These are phyloP conservation scores for Parastagonospora nodorum DNA, from an alignment of 2,329 filamentous ascomycete genomes.

Conservation along the genomic window DNA sequence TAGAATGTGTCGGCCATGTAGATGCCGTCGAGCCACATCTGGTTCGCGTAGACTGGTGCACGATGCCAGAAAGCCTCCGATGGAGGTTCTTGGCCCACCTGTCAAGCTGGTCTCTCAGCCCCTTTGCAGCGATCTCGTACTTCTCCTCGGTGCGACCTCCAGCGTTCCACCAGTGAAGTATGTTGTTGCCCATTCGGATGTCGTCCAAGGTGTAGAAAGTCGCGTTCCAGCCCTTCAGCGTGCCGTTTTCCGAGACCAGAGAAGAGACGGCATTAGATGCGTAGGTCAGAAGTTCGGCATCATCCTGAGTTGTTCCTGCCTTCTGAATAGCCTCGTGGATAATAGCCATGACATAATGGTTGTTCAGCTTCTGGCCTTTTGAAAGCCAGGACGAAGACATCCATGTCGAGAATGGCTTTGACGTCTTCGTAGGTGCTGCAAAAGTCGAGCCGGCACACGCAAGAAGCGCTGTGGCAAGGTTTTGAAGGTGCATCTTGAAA, in stretches of 20 bases:
- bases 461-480: conserved; percentile 28
- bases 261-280: conserved; percentile 55
- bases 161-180: conserved; percentile 57
- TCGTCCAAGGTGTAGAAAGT: conserved; percentile 56
- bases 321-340: conserved; percentile 56
- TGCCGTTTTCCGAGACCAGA: conserved; percentile 55
- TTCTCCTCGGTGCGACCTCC: conserved; percentile 49
- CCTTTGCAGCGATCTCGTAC: conserved; percentile 56
- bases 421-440: conserved; percentile 25
- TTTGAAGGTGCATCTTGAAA: conserved; percentile 31
- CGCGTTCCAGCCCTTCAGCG: conserved; percentile 54
- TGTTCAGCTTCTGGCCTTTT: conserved; percentile 47
- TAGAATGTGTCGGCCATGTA: conserved; percentile 50
- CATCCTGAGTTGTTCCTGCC: conserved; percentile 50
- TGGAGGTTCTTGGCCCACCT: conserved; percentile 55
- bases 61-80: conserved; percentile 63
- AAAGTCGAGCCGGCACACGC: conserved; percentile 23
- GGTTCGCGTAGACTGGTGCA: conserved; percentile 53
- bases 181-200: conserved; percentile 59
- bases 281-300: conserved; percentile 52
- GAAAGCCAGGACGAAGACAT: conserved; percentile 57
- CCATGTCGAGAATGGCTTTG: conserved; percentile 42
- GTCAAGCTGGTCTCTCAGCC: conserved; percentile 54
- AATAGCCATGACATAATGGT: conserved; percentile 53
- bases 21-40: conserved; percentile 64